Percentiles rank a stretch among this genome's conserved stretches.
Evolutionary conservation across 2,329 filamentous ascomycete species (phyloP).

Genomic region (Trematosphaeria pertusa): DNA sequence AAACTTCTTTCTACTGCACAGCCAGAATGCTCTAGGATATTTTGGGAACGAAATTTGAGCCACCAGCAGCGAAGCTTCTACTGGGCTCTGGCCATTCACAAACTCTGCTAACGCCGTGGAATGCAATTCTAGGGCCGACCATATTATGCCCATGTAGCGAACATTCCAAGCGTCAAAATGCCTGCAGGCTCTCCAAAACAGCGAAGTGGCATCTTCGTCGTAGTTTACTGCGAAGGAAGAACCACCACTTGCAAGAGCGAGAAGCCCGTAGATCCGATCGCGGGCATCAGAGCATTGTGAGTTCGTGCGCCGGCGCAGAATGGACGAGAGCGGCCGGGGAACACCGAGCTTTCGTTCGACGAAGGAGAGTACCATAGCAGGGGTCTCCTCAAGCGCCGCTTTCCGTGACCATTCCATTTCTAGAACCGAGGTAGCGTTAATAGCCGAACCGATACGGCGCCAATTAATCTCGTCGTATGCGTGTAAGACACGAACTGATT

Average conservation of each 20-base stretch:
- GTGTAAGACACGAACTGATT: neutral
- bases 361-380: neutral
- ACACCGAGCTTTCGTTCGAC: neutral
- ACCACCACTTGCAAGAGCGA: neutral
- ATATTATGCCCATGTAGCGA: neutral
- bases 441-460: neutral
- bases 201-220: neutral
- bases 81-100: neutral
- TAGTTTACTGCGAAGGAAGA: neutral
- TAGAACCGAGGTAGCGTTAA: neutral
- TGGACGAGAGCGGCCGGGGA: neutral
- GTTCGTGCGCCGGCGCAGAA: neutral
- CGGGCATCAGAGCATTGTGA: neutral
- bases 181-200: neutral
- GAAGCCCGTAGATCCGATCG: neutral
- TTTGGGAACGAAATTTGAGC: no score
- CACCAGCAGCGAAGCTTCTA: neutral
- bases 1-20: neutral
- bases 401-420: no score
- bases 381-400: no score
- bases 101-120: neutral
- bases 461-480: neutral
- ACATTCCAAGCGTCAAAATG: neutral
- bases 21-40: no score
- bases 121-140: neutral